These are phyloP conservation scores for Gossypium lobatum DNA, from an alignment of 441 rosid genomes.

Conservation along the genomic window DNA sequence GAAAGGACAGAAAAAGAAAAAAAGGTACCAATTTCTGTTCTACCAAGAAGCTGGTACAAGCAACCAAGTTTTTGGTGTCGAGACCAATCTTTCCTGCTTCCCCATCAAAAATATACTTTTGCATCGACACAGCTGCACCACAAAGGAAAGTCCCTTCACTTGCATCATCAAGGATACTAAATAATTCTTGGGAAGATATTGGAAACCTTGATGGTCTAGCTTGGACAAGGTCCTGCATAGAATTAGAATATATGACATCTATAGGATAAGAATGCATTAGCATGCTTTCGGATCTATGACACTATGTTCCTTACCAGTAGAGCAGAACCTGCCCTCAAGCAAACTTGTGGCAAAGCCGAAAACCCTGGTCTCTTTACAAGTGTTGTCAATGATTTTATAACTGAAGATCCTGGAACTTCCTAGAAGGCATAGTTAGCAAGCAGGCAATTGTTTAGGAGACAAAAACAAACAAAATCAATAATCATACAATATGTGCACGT, in stretches of 20 bases:
- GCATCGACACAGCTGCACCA: constrained; percentile 65
- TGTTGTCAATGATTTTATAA: constrained; percentile 52
- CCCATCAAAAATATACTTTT: constrained; percentile 84
- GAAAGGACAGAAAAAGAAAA: constrained; percentile 10
- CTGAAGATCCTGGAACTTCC: constrained; percentile 68
- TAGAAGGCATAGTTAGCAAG: constrained; percentile 22
- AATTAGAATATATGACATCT: constrained; percentile 17
- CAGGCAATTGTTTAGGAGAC: constrained; percentile 4
- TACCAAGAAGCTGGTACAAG: constrained; percentile 77
- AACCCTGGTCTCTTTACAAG: constrained; percentile 59
- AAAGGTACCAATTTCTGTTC: constrained; percentile 77
- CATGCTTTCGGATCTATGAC: neutral
- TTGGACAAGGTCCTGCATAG: constrained; percentile 75
- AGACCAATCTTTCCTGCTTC: constrained; percentile 75
- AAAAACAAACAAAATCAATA: neutral
- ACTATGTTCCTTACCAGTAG: constrained; percentile 55
- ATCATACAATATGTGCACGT: neutral
- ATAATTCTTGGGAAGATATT: constrained; percentile 63
- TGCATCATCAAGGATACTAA: constrained; percentile 86
- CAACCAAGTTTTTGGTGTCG: constrained; percentile 77
- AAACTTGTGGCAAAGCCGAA: constrained; percentile 65
- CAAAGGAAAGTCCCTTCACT: constrained; percentile 84
- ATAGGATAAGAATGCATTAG: neutral
- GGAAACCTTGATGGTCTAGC: constrained; percentile 62
- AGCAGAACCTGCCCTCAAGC: constrained; percentile 68